Evolutionary conservation across 306 rosid genomes (phyloP).

Genomic region (Ochetophila trinervis): DNA sequence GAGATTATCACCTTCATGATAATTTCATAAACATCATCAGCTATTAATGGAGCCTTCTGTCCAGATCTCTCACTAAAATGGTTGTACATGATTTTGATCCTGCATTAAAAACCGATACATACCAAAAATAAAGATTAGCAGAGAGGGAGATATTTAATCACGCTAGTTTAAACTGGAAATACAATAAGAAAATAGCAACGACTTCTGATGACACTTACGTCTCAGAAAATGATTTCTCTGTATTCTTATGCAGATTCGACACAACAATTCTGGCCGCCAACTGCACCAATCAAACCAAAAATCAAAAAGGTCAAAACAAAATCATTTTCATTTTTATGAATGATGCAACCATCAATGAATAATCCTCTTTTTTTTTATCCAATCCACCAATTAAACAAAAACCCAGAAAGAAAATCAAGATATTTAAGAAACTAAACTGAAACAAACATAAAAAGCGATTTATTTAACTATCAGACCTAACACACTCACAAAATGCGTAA

Average conservation of each 20-base stretch:
- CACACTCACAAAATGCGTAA: no score
- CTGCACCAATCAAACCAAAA: slow-evolving; percentile 31
- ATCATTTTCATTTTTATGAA: no score
- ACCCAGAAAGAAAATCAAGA: not conserved
- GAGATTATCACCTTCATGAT: slow-evolving; percentile 51
- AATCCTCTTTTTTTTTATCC: no score
- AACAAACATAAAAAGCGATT: not conserved
- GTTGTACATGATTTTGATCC: slow-evolving; percentile 56
- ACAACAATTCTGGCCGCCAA: slow-evolving; percentile 85
- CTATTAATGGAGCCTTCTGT: slow-evolving; percentile 63
- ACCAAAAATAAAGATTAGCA: not conserved
- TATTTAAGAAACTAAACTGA: not conserved
- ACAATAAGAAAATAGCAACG: not conserved
- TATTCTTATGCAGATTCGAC: slow-evolving; percentile 74
- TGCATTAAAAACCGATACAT: slow-evolving; percentile 19
- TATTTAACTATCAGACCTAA: not conserved
- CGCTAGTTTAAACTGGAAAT: not conserved
- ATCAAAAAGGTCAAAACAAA: not conserved
- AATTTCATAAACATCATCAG: slow-evolving; percentile 81
- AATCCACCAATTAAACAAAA: not conserved
- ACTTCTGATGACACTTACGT: slow-evolving; percentile 45
- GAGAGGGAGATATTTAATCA: not conserved
- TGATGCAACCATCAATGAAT: no score
- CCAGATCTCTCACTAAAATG: slow-evolving; percentile 70
- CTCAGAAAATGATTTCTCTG: slow-evolving; percentile 62